Base-by-base conservation (phyloP, 192 early-diverging fungal genomes). In the Coemansia sp. region DNA sequence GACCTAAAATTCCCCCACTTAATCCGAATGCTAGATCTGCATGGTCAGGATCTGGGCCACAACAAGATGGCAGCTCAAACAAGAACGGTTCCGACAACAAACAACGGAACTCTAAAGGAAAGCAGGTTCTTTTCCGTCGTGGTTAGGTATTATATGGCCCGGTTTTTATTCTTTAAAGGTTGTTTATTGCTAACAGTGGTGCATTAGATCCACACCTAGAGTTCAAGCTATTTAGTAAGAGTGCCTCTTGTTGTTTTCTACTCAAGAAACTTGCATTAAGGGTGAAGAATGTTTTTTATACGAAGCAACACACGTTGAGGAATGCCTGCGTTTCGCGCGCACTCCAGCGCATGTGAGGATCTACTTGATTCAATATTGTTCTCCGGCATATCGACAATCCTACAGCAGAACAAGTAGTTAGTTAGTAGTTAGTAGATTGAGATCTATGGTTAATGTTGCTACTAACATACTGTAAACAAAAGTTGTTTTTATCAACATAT, bases 11-110 rank as follows among this genome's bases (percentile, higher is more conserved):
- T 41, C 52, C 59, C 6, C 77, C 77, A 19, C 60, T 80, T 42
- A 49, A 75, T 38, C 69, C 72, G 6, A 68, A 71, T 38, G 68
- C 72, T 13, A 52, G 62, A 0, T 80, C 77, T 49, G 77, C 77
- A 26, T 80, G 77, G 77, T 63, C 57, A 9, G 52, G 53, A 16
- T 40, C 71, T 39, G 50, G 45, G 39, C 32, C 43, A 13, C 65
- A 41, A 18, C 26, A 58, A 11, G 23, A 38, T 23, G 47, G 48
- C 61, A 12, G 32, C 75, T 48, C 61, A 32, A 38, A 21, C 66
- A 67, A 23, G 13, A 59, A 18, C n/a, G 16, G n/a, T n/a, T 9
- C 15, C 13, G 8, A 2, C 40, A n/a, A n/a, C 11, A 12, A 73
- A 16, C 38, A 45, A 5, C 68, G 56, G 49, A 79, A 69, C 47